Evolutionary conservation across 2,329 filamentous ascomycete genomes (phyloP).

Genomic region (Fusarium keratoplasticum): DNA sequence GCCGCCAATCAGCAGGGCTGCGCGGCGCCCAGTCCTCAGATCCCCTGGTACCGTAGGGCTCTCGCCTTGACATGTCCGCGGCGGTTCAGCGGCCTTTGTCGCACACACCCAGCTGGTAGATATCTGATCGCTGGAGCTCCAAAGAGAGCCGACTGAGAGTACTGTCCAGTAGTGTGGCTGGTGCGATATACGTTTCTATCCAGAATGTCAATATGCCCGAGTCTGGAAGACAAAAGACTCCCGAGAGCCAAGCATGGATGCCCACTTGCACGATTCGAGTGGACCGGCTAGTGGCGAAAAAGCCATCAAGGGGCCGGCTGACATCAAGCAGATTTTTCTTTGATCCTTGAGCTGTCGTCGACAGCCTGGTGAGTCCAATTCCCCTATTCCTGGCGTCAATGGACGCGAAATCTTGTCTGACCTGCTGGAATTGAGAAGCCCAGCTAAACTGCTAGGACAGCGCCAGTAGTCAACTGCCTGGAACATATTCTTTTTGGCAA

Average conservation of each 20-base stretch:
- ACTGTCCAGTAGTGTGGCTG: neutral
- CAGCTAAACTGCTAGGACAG: neutral
- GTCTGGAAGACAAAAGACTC: neutral
- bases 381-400: neutral
- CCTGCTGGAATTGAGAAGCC: neutral
- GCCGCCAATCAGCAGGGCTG: conserved; percentile 17
- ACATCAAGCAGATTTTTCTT: conserved; percentile 10
- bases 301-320: conserved; percentile 1
- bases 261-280: neutral
- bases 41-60: neutral
- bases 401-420: neutral
- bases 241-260: neutral
- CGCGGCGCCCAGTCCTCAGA: neutral
- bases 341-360: neutral
- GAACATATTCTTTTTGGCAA: neutral
- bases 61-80: neutral
- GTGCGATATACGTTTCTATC: neutral
- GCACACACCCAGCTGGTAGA: neutral
- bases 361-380: neutral
- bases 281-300: conserved; percentile 18
- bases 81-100: neutral
- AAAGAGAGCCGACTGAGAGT: neutral
- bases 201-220: neutral
- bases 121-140: neutral
- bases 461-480: neutral